Conservation (phyloP, 2,329 filamentous ascomycete species). For the Hypoxylon rubiginosum region DNA sequence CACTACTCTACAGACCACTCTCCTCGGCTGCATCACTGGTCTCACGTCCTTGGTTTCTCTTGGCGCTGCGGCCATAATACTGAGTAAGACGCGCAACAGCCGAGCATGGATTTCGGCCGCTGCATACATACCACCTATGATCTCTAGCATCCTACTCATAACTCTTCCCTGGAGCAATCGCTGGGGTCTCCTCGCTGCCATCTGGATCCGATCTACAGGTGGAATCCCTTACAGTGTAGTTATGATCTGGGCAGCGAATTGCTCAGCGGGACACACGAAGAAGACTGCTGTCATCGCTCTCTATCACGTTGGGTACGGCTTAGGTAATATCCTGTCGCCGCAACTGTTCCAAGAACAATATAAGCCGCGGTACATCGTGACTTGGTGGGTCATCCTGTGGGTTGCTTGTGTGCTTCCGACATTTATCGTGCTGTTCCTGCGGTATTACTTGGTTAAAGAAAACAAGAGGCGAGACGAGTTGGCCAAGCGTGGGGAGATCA, state of each 20-base stretch:
- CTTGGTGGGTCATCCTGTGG: conserved; percentile 51
- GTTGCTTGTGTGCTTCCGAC: conserved; percentile 56
- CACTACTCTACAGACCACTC: conserved; percentile 37
- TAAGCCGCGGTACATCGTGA: conserved; percentile 49
- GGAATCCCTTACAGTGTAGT: conserved; percentile 56
- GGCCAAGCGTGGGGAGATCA: conserved; percentile 37
- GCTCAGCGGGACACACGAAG: conserved; percentile 56
- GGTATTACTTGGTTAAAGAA: conserved; percentile 56
- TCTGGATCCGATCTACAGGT: conserved; percentile 55
- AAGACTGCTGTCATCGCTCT: conserved; percentile 56
- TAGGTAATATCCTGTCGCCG: conserved; percentile 51
- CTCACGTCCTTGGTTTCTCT: conserved; percentile 32
- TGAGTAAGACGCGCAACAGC: conserved; percentile 24
- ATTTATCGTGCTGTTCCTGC: conserved; percentile 56
- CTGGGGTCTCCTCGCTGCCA: conserved; percentile 54
- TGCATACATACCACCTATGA: conserved; percentile 51
- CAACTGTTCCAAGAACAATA: conserved; percentile 48
- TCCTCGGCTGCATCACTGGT: conserved; percentile 32
- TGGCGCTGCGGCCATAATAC: conserved; percentile 21
- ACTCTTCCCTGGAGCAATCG: conserved; percentile 55
- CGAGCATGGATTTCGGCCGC: conserved; percentile 36
- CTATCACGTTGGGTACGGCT: conserved; percentile 51
- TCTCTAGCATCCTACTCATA: conserved; percentile 55
- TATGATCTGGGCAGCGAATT: conserved; percentile 57
- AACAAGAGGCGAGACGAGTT: conserved; percentile 56